phyloP scores from a whole-genome alignment of 305 asterid genomes.

The Fraxinus nigra region DNA sequence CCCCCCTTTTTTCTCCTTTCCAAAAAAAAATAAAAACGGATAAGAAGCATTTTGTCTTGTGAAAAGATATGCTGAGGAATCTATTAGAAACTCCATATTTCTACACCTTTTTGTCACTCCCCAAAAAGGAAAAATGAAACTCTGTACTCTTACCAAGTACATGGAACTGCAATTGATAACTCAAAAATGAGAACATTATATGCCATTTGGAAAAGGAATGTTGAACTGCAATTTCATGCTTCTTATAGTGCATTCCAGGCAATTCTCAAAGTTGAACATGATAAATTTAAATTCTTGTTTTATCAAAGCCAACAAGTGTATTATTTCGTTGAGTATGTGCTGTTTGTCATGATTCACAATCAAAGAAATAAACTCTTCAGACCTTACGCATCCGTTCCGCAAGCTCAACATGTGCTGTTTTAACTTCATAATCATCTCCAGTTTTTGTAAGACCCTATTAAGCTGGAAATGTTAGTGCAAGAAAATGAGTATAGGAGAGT shows the following conservation, averaged over 20 bases:
- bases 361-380: slow-evolving; percentile 25
- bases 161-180: background rate
- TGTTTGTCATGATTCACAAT: background rate
- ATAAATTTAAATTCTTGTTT: background rate
- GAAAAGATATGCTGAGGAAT: background rate
- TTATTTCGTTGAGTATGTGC: background rate
- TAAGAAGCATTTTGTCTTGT: background rate
- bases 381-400: slow-evolving; percentile 99
- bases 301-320: background rate
- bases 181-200: background rate
- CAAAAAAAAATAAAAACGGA: too few relatives aligned
- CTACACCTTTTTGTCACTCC: background rate
- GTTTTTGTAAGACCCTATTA: slow-evolving; percentile 92
- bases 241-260: background rate
- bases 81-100: background rate
- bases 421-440: slow-evolving; percentile 97
- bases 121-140: background rate
- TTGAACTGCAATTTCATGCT: background rate
- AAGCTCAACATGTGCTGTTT: slow-evolving; percentile 96
- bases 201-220: background rate
- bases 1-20: too few relatives aligned
- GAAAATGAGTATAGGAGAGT: slow-evolving; percentile 12
- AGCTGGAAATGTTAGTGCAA: slow-evolving; percentile 24
- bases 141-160: background rate
- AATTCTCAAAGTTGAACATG: background rate